Evolutionary conservation across 2,329 filamentous ascomycete genomes (phyloP).

Genomic region (Fusarium paranaense): DNA sequence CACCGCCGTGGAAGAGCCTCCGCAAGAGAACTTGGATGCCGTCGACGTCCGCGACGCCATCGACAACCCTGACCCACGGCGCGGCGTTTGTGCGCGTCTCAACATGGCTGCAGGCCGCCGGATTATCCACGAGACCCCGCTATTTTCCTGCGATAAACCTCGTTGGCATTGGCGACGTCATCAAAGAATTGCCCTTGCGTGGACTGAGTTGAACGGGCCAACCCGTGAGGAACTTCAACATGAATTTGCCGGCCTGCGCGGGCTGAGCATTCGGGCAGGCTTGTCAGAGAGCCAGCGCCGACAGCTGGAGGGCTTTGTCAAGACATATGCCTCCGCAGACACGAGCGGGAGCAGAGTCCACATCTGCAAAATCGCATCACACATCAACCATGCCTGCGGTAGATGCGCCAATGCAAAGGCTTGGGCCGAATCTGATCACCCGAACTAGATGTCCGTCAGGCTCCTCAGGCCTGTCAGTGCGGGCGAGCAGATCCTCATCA

Average conservation of each 20-base stretch:
- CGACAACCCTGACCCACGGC: background rate
- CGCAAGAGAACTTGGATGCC: conserved; percentile 18
- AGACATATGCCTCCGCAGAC: conserved; percentile 43
- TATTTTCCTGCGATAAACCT: conserved; percentile 27
- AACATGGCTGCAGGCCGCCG: conserved; percentile 8
- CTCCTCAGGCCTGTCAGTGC: conserved; percentile 28
- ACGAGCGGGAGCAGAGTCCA: conserved; percentile 3
- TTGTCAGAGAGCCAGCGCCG: conserved; percentile 9
- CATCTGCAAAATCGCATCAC: conserved; percentile 35
- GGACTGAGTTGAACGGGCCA: conserved; percentile 15
- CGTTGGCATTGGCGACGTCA: background rate
- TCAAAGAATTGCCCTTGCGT: conserved; percentile 4
- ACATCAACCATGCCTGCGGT: conserved; percentile 51
- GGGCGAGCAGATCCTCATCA: conserved; percentile 52
- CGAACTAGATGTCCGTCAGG: conserved; percentile 35
- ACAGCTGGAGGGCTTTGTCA: conserved; percentile 36
- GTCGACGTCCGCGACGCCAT: conserved; percentile 18
- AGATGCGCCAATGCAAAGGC: conserved; percentile 44
- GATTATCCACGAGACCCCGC: conserved; percentile 37
- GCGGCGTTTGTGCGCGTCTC: conserved; percentile 36
- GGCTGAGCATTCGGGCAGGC: background rate
- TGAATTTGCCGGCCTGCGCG: conserved; percentile 23
- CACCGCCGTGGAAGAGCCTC: background rate
- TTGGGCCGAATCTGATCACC: conserved; percentile 8
- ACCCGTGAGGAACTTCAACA: background rate